These are phyloP conservation scores for Lepiota subincarnata DNA, from an alignment of 768 basidiomycete genomes.

Conservation along the genomic window DNA sequence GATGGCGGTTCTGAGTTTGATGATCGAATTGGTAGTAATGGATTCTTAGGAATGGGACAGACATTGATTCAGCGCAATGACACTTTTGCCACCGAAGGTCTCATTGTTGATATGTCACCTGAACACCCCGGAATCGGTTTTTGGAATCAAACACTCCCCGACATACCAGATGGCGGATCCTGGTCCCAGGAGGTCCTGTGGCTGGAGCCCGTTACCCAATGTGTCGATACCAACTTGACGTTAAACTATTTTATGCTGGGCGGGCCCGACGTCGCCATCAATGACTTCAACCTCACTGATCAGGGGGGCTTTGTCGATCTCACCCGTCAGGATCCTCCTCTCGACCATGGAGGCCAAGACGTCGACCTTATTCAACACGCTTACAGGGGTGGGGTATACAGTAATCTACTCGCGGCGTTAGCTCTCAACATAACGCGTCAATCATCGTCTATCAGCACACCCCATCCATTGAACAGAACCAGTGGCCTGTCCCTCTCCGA, in stretches of 20 bases:
- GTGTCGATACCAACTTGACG: constrained; percentile 19
- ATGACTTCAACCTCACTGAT: constrained; percentile 15
- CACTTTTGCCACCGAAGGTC: constrained; percentile 17
- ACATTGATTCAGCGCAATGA: constrained; percentile 16
- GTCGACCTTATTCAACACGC: no score
- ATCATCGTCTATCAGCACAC: no score
- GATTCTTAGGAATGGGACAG: constrained; percentile 11
- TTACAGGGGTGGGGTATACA: no score
- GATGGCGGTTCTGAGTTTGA: constrained; percentile 10
- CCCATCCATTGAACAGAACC: no score
- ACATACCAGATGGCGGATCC: not conserved
- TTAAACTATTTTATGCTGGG: constrained; percentile 13
- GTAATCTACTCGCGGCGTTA: no score
- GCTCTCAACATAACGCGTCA: no score
- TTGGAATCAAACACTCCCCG: not conserved
- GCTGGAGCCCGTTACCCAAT: constrained; percentile 19
- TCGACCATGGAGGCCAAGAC: no score
- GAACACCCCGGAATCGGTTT: constrained; percentile 11
- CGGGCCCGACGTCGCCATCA: not conserved
- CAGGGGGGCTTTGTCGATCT: constrained; percentile 12
- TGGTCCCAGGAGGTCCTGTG: constrained; percentile 21
- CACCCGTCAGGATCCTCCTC: no score
- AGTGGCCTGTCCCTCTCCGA: no score
- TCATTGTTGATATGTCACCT: constrained; percentile 15
- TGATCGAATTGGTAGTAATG: not conserved